phyloP scores from a whole-genome alignment of 78 protist genomes.

The Guillardia theta region DNA sequence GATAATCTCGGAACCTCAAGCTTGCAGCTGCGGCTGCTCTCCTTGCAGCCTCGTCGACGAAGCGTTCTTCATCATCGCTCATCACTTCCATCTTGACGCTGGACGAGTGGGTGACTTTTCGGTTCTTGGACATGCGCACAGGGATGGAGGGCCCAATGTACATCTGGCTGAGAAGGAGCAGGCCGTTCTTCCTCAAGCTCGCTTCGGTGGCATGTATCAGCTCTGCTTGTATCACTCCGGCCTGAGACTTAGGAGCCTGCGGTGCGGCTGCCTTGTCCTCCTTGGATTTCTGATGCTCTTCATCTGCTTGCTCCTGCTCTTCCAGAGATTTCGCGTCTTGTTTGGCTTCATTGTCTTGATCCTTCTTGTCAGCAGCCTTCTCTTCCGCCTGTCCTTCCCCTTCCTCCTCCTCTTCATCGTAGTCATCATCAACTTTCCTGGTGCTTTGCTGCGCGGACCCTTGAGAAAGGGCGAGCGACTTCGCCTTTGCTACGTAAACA shows the following conservation, averaged over 20 bases:
- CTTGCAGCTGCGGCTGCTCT: conserved; percentile 9
- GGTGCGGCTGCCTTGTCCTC: neutral
- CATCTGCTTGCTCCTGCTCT: too few relatives aligned
- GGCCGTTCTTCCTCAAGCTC: neutral
- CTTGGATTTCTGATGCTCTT: neutral
- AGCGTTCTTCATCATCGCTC: conserved; percentile 4
- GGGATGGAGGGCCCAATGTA: neutral
- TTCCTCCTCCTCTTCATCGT: conserved; percentile 20
- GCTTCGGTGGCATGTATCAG: too few relatives aligned
- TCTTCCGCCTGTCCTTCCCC: too few relatives aligned
- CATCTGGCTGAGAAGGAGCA: neutral
- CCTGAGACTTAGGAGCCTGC: neutral
- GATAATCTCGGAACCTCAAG: neutral
- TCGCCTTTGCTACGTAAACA: neutral
- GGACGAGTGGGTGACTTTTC: neutral
- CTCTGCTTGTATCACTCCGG: neutral
- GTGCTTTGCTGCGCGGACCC: too few relatives aligned
- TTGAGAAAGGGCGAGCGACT: too few relatives aligned
- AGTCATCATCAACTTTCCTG: neutral
- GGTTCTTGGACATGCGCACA: neutral
- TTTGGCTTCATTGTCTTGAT: neutral
- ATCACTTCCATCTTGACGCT: neutral
- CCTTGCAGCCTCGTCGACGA: conserved; percentile 9
- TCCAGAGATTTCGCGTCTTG: too few relatives aligned
- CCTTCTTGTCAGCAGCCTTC: neutral